Evolutionary conservation across 1,284 basidiomycete genomes (phyloP), one percentile per base, ranked within the genome.

Genomic region (Fomitiporia mediterranea): DNA sequence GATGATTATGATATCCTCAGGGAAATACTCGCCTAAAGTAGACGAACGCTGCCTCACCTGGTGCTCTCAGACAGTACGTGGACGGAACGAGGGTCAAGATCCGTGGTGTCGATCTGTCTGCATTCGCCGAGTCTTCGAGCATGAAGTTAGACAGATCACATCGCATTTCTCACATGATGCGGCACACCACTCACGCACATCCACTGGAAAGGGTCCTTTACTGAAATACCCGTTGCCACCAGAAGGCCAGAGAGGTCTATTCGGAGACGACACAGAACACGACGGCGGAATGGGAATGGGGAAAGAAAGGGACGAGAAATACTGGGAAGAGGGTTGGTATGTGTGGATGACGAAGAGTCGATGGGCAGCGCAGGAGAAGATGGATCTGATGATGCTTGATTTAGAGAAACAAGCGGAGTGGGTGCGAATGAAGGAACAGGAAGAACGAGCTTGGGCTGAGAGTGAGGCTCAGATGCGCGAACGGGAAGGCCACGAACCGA

Each of bases 31-130:
- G 1, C 74, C 76, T 11, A 74, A 78, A 62, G 72, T 74, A 43
- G 87, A 89, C 68, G 86, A 90, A 68, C 82, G 84, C 68, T 89
- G 86, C 68, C 72, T 89, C 59, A 84, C 82, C 3, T 88, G 82
- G 69, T 86, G 84, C 67, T 77, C 82, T 0, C 87, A 90, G 67
- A 78, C 75, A 43, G 72, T 83, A 48, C 73, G 72, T 15, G 84
- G 84, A 30, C 79, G 87, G 28, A 70, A 78, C 3, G 71, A 82
- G 53, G 67, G 72, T 38, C 72, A 75, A 42, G 76, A 81, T 55
- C 86, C 87, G 1, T 72, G 71, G 61, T 89, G 86, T 63, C 77
- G 80, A 56, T 80, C 84, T 28, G 66, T 89, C 44, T 90, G 87
- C 65, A 70, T 90, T 50, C 85, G 87, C 53, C 81, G 79, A 62